phyloP scores from a whole-genome alignment of 306 rosid species.

The Hylodesmum podocarpum region DNA sequence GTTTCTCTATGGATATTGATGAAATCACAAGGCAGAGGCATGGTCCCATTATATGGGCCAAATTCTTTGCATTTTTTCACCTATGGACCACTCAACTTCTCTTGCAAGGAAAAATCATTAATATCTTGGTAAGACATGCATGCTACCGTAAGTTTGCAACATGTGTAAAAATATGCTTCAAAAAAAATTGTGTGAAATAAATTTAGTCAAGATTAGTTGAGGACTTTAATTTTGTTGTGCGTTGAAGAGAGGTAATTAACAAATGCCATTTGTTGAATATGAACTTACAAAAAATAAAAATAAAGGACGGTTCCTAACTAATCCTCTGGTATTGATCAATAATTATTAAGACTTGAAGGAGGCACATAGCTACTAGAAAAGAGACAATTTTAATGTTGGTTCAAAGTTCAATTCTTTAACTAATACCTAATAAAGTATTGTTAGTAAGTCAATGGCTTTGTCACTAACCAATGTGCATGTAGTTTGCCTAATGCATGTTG shows the following conservation, averaged over 20 bases:
- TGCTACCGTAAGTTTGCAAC: constrained; percentile 29
- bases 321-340: not conserved
- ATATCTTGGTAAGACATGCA: constrained; percentile 28
- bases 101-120: constrained; percentile 29
- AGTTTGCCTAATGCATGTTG: constrained; percentile 17
- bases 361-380: not conserved
- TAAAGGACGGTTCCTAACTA: constrained; percentile 19
- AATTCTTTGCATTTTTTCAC: not conserved
- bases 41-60: constrained; percentile 32
- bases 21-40: not conserved
- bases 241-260: constrained; percentile 19
- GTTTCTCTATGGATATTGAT: not conserved
- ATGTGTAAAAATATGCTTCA: not conserved
- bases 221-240: not conserved
- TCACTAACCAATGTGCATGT: constrained; percentile 26
- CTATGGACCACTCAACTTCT: constrained; percentile 35
- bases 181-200: not conserved
- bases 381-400: constrained; percentile 16
- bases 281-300: not conserved
- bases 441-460: constrained; percentile 28
- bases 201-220: constrained; percentile 26
- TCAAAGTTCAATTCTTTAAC: constrained; percentile 40
- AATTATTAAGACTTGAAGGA: not conserved
- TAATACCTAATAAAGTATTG: constrained; percentile 34
- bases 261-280: not conserved